Evolutionary conservation across 768 basidiomycete species (phyloP), one percentile per base, ranked within the genome.

Genomic region (Naganishia kalamii): DNA sequence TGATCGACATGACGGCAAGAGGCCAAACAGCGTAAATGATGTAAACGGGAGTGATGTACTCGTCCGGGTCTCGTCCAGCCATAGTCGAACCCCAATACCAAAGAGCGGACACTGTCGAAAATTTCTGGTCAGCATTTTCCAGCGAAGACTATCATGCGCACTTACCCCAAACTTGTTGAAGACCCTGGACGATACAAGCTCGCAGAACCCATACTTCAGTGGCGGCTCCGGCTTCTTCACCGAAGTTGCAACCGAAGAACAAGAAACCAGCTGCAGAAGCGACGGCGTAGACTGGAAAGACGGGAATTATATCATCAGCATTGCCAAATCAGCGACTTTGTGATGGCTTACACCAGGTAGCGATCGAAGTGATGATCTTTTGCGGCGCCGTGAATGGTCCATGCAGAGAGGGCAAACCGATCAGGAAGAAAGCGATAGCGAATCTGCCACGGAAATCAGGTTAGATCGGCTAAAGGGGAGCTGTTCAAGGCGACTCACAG

Each of bases 171-270:
- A 96, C 85, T 79, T 94, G 92, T 70, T 96, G 92, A 11, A 91
- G 88, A 43, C 92, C 92, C 79, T 96, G 92, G 0, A 96, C 92
- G 67, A 93, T 80, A 75, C 91, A 93, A 13, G 92, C 92, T 33
- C 92, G 85, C 65, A 92, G 75, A 32, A 87, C 88, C 92, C 92
- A 96, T 17, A 93, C 86, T 77, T 96, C 92, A 7, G 92, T 93
- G 0, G 92, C 90, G 62, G 92, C 91, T 72, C 92, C 92, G 85
- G 92, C 92, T 83, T 94, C 92, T 81, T 96, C 92, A 77, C 92
- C 92, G 76, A 96, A 96, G 79, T 96, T 96, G 68, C 93, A 83
- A 73, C 92, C 92, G 72, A 96, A 96, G 84, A 91, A 93, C 52
- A 86, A 80, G 83, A 94, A 96, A 12, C 90, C 87, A 32, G 90